Evolutionary conservation across 2,329 filamentous ascomycete genomes (phyloP).

Genomic region (Penicillium sp.): DNA sequence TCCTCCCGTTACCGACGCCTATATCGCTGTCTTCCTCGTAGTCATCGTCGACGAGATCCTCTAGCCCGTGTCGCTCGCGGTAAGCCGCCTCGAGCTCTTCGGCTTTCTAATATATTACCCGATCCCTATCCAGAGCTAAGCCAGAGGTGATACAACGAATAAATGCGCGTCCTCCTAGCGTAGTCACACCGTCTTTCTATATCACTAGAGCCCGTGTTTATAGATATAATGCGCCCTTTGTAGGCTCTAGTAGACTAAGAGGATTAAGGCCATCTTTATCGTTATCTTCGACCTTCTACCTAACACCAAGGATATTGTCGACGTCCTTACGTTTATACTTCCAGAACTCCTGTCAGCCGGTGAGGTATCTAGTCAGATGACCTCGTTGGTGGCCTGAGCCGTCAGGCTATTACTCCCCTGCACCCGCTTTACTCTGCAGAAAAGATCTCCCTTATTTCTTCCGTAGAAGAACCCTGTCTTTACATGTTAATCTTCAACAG

Average conservation of each 20-base stretch:
- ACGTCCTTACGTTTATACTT: background rate
- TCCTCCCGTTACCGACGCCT: background rate
- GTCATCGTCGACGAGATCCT: background rate
- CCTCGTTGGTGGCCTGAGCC: no score
- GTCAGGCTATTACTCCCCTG: no score
- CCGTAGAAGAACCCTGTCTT: no score
- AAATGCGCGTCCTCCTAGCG: background rate
- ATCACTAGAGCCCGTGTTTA: background rate
- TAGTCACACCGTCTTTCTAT: conserved; percentile 2
- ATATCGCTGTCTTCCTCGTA: background rate
- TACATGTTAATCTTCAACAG: no score
- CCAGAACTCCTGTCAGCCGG: no score
- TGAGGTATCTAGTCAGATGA: no score
- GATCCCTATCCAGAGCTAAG: background rate
- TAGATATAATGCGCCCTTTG: background rate
- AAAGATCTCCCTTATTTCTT: no score
- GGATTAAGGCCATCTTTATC: background rate
- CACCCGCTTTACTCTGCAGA: no score
- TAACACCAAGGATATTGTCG: background rate
- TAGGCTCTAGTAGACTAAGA: background rate
- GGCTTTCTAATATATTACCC: conserved; percentile 1
- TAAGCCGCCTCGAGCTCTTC: background rate
- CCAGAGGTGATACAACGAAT: background rate
- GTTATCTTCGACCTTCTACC: background rate
- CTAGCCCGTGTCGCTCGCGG: background rate